phyloP scores from a whole-genome alignment of 345 rosid genomes.

The Lagerstroemia speciosa region DNA sequence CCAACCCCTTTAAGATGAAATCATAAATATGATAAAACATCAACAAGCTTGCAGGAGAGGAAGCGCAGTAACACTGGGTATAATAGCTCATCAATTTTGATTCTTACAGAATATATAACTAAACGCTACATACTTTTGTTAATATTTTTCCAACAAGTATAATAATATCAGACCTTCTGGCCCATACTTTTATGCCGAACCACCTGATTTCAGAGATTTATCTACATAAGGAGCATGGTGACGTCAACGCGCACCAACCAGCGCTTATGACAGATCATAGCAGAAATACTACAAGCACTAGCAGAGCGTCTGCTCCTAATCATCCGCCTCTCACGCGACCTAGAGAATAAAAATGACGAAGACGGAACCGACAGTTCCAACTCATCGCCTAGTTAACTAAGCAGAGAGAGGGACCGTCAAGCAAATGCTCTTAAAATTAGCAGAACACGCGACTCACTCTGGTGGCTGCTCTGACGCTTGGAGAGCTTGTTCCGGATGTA shows the following conservation, averaged over 20 bases:
- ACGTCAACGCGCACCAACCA: too few relatives aligned
- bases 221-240: too few relatives aligned
- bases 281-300: too few relatives aligned
- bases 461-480: slow-evolving; percentile 36
- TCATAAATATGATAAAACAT: background rate
- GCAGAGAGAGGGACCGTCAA: background rate
- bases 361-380: background rate
- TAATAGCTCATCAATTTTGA: background rate
- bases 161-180: too few relatives aligned
- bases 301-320: background rate
- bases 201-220: background rate
- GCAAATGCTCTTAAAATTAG: background rate
- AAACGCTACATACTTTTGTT: background rate
- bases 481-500: slow-evolving; percentile 78
- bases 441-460: slow-evolving; percentile 28
- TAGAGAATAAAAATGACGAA: background rate
- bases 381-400: background rate
- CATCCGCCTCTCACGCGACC: background rate
- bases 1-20: slow-evolving; percentile 33
- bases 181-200: background rate
- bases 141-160: background rate
- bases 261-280: too few relatives aligned
- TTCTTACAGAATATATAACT: too few relatives aligned
- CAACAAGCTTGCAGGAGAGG: background rate
- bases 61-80: background rate